Evolutionary conservation across 2,329 filamentous ascomycete genomes (phyloP).

Genomic region (Fusarium sp.): DNA sequence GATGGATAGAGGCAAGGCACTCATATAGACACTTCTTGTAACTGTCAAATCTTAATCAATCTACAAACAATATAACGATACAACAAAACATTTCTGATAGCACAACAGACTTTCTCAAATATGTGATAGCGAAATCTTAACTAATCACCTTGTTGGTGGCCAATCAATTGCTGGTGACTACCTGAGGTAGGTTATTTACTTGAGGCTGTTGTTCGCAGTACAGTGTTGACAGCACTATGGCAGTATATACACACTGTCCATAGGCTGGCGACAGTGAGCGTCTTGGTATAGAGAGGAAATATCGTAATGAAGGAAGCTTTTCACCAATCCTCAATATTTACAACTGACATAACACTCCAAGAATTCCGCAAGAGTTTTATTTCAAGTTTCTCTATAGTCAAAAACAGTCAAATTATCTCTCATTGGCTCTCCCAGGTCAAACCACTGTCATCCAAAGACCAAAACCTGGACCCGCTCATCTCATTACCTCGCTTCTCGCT

Average conservation of each 20-base stretch:
- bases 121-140: no score
- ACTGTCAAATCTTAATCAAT: constrained; percentile 29
- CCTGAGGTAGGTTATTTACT: not conserved
- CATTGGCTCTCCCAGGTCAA: constrained; percentile 6
- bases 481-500: constrained; percentile 29
- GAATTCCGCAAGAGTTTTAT: not conserved
- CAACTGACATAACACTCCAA: not conserved
- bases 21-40: constrained; percentile 14
- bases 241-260: not conserved
- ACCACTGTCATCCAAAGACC: not conserved
- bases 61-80: not conserved
- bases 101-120: no score
- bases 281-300: not conserved
- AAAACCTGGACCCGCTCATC: constrained; percentile 27
- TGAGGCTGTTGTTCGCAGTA: not conserved
- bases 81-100: no score
- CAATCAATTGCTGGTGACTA: not conserved
- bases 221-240: not conserved
- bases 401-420: not conserved
- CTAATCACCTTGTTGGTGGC: not conserved
- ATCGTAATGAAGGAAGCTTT: not conserved
- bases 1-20: constrained; percentile 7
- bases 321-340: not conserved
- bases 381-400: not conserved
- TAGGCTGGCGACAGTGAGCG: not conserved